Evolutionary conservation across 1,284 basidiomycete species (phyloP).

Genomic region (Cryptococcus hybrid): DNA sequence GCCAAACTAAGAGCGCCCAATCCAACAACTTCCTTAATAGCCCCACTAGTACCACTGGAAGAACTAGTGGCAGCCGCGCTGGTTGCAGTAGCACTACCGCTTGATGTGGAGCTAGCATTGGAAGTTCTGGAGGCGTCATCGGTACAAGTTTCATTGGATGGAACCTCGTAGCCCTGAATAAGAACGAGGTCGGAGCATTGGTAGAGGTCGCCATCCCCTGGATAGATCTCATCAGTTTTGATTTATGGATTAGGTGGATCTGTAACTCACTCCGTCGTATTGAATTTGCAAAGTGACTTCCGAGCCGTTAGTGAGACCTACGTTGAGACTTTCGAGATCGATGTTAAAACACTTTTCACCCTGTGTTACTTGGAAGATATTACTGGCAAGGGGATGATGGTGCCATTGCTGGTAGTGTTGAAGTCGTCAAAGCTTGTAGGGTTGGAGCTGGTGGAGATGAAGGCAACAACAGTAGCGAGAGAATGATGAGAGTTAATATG

Average conservation of each 20-base stretch:
- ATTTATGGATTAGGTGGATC: too few species aligned
- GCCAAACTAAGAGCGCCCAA: conserved; percentile 4
- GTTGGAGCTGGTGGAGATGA: conserved; percentile 58
- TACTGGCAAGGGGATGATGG: conserved; percentile 44
- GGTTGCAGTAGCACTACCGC: neutral
- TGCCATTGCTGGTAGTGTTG: conserved; percentile 51
- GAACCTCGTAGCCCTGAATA: conserved; percentile 54
- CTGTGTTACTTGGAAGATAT: conserved; percentile 58
- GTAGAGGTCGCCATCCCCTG: conserved; percentile 65
- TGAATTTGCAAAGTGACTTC: conserved; percentile 37
- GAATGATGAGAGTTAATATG: conserved; percentile 38
- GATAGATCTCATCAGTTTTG: neutral
- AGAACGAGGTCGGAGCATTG: conserved; percentile 75
- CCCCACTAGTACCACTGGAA: conserved; percentile 3
- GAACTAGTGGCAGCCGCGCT: conserved; percentile 3
- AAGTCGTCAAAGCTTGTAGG: conserved; percentile 64
- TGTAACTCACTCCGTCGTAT: conserved; percentile 36
- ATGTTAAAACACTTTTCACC: conserved; percentile 64
- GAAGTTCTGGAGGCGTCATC: conserved; percentile 6
- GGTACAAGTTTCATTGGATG: conserved; percentile 54
- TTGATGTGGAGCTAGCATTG: conserved; percentile 10
- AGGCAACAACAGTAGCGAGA: conserved; percentile 52
- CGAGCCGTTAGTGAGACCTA: conserved; percentile 55
- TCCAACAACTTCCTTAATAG: conserved; percentile 3
- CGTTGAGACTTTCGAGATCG: conserved; percentile 53